Conservation (phyloP, 2,329 filamentous ascomycete species). For the Trichothecium sympodiale region DNA sequence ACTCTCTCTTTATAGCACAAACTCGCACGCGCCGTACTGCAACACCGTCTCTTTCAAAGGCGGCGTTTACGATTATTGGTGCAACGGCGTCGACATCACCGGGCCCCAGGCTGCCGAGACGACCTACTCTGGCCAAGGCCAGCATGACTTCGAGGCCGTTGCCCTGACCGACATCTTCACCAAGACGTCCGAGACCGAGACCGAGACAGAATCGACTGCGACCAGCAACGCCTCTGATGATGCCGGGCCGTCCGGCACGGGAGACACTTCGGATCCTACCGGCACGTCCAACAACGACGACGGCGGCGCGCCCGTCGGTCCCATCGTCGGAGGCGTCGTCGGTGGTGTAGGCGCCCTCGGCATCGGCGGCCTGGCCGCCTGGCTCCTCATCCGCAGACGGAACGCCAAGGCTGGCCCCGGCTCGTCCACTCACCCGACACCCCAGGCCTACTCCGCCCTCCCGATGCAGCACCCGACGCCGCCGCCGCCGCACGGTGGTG, state of each 20-base stretch:
- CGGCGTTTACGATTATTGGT: constrained; percentile 33
- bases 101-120: constrained; percentile 25
- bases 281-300: constrained; percentile 2
- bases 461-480: too few relatives aligned
- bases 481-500: too few relatives aligned
- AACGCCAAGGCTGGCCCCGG: too few relatives aligned
- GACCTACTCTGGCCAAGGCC: constrained; percentile 19
- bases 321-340: constrained; percentile 26
- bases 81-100: constrained; percentile 21
- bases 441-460: too few relatives aligned
- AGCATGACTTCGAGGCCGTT: not conserved
- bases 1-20: constrained; percentile 20
- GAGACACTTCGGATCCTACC: too few relatives aligned
- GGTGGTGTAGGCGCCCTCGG: constrained; percentile 23
- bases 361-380: constrained; percentile 15
- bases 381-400: constrained; percentile 17
- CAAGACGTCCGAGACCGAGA: constrained; percentile 5
- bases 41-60: constrained; percentile 31
- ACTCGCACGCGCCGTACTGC: constrained; percentile 25
- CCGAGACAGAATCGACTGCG: not conserved
- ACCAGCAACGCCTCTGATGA: not conserved
- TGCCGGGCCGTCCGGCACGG: not conserved
- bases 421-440: too few relatives aligned
- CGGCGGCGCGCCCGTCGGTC: constrained; percentile 16
- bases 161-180: constrained; percentile 5